Conservation (phyloP, 768 basidiomycete species). For the Tylopilus vinaceipallidus region DNA sequence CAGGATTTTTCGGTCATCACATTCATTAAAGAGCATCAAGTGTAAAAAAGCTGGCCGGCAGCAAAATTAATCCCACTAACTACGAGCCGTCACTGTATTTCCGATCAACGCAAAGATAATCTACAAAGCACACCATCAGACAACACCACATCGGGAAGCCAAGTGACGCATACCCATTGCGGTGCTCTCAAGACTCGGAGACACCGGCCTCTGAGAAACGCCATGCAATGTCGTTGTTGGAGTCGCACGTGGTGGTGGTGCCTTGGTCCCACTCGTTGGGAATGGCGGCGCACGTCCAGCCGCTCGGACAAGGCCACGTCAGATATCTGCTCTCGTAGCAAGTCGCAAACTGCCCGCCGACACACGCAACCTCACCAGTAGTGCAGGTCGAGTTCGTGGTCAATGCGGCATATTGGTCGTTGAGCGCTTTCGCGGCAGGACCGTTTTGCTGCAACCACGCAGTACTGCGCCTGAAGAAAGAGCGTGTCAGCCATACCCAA, state of each 20-base stretch:
- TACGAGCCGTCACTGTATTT: constrained; percentile 8
- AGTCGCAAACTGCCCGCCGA: constrained; percentile 16
- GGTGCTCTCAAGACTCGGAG: constrained; percentile 12
- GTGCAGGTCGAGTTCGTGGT: constrained; percentile 18
- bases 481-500: not conserved
- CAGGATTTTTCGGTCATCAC: not conserved
- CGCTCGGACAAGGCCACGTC: constrained; percentile 9
- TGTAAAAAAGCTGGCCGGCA: constrained; percentile 13
- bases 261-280: constrained; percentile 19
- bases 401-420: constrained; percentile 19
- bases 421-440: constrained; percentile 24
- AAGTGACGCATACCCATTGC: not conserved
- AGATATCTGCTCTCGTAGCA: constrained; percentile 16
- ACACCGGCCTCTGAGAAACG: constrained; percentile 19
- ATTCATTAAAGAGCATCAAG: constrained; percentile 10
- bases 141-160: not conserved
- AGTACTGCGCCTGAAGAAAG: constrained; percentile 14
- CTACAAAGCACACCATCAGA: constrained; percentile 1
- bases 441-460: constrained; percentile 24
- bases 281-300: constrained; percentile 23
- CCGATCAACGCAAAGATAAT: constrained; percentile 2
- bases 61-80: constrained; percentile 6
- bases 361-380: constrained; percentile 18
- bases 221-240: constrained; percentile 15
- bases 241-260: constrained; percentile 21